phyloP scores from a whole-genome alignment of 306 rosid species.

The Vigna hirtella region DNA sequence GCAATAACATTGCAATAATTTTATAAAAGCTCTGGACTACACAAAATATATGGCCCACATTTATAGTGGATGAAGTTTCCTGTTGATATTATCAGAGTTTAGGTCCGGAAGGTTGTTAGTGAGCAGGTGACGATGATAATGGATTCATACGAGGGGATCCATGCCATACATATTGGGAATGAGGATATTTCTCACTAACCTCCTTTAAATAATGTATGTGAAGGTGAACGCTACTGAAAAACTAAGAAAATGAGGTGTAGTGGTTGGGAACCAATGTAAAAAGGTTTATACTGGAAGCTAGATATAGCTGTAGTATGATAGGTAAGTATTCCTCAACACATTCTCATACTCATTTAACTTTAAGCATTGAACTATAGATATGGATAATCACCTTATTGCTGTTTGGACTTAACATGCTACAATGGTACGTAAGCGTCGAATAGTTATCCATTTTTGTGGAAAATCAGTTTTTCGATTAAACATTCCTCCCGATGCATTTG shows the following conservation, averaged over 20 bases:
- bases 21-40: too few species aligned
- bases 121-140: background rate
- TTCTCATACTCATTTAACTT: background rate
- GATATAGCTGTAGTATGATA: background rate
- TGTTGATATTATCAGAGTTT: background rate
- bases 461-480: background rate
- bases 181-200: slow-evolving; percentile 8
- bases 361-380: background rate
- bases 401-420: too few species aligned
- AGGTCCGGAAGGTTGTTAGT: background rate
- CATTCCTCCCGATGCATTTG: background rate
- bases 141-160: background rate
- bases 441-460: background rate
- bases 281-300: background rate
- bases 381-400: background rate
- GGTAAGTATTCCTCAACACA: background rate
- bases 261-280: background rate
- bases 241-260: slow-evolving; percentile 1
- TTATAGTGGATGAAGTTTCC: too few species aligned
- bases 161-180: background rate
- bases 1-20: too few species aligned
- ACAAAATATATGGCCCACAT: background rate
- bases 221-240: slow-evolving; percentile 1
- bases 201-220: slow-evolving; percentile 10
- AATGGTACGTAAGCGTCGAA: background rate